Evolutionary conservation across 208 protist genomes (phyloP), one percentile per base, ranked within the genome.

Genomic region (Trypanosoma mega): DNA sequence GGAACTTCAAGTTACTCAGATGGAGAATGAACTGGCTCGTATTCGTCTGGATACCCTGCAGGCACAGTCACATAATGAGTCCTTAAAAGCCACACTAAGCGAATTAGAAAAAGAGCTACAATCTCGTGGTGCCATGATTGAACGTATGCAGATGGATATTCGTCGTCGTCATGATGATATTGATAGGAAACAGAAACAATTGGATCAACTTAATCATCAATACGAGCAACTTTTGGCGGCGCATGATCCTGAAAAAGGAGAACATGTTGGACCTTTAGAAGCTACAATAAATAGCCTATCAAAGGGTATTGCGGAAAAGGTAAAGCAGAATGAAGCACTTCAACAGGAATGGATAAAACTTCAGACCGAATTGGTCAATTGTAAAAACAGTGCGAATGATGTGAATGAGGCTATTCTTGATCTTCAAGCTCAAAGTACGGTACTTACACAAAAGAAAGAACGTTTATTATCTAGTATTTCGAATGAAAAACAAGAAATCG

Each of bases 1-100:
- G 63, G 96, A 98, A 72, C 78, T 97, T 48, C 83, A 97, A 36
- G 80, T 93, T 18, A 87, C 93, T n/a, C 80, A 96, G 49, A 92
- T 98, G 82, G 86, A 98, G 59, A 98, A 98, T 73, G 96, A 98
- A 68, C 71, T 98, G 16, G 87, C 95, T 7, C 85, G 96, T 18
- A 96, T 98, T 63, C 78, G 92, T 12, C 81, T 98, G 26, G 97
- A 98, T 80, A 94, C 88, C 2, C 64, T 98, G 23, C 96, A 98
- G 74, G 89, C 93, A 1, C 80, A 90, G 36, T 74, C 93, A 30
- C 96, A 98, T 75, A 98, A 96, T 52, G 87, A 94, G 18, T 86
- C 90, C 24, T 82, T 98, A 30, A 76, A 97, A 63, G 52, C 72
- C 20, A 94, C 87, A 30, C 55, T 97, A 8, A 70, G 65, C 0